Conservation (phyloP, 2,329 filamentous ascomycete species). For the Metarhizium humberi region DNA sequence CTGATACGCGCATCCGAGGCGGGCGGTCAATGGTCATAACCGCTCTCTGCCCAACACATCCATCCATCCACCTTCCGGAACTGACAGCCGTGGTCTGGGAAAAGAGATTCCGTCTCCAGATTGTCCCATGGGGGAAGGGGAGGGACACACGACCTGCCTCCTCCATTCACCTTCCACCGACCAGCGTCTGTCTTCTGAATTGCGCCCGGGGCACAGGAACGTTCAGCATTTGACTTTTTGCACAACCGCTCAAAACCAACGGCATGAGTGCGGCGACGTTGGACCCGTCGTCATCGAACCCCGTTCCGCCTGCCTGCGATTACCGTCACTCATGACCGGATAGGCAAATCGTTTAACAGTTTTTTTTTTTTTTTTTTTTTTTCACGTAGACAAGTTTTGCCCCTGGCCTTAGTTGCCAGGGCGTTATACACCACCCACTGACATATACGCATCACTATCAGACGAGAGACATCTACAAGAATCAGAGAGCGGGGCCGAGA, state of each 20-base stretch:
- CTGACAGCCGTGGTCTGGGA: constrained; percentile 13
- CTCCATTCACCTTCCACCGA: neutral
- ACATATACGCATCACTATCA: too few relatives aligned
- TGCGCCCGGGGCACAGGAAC: neutral
- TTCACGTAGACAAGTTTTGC: too few relatives aligned
- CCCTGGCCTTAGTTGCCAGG: too few relatives aligned
- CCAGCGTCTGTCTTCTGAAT: neutral
- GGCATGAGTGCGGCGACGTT: neutral
- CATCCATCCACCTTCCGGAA: neutral
- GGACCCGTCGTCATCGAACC: neutral
- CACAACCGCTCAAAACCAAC: neutral
- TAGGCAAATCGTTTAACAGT: neutral
- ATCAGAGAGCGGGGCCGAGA: too few relatives aligned
- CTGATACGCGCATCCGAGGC: too few relatives aligned
- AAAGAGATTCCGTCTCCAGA: neutral
- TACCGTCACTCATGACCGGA: neutral
- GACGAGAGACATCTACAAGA: too few relatives aligned
- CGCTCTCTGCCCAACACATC: too few relatives aligned
- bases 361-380: too few relatives aligned
- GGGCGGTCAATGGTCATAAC: too few relatives aligned
- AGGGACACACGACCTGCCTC: neutral
- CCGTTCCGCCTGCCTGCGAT: neutral
- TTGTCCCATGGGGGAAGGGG: neutral
- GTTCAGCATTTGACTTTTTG: neutral
- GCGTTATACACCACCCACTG: too few relatives aligned